Percentiles rank a stretch among this genome's conserved stretches.
Evolutionary conservation across 2,329 filamentous ascomycete species (phyloP).

Genomic region (Aureobasidium sp.): DNA sequence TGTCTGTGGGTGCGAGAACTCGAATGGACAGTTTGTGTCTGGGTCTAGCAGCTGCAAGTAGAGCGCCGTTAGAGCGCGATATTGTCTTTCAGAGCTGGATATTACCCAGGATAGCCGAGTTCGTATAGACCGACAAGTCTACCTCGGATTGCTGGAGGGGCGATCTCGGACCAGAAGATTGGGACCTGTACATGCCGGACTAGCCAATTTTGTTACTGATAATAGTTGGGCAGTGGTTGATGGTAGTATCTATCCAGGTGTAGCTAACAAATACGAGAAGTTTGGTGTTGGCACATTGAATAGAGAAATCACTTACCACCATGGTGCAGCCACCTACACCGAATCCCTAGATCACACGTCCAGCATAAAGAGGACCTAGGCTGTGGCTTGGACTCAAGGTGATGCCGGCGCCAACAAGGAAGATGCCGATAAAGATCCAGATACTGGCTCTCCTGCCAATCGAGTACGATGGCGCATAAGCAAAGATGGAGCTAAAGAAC

Average conservation of each 20-base stretch:
- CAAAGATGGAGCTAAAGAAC: conserved; percentile 67
- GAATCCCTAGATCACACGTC: conserved; percentile 49
- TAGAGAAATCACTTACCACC: conserved; percentile 28
- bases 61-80: too few species aligned
- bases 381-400: conserved; percentile 58
- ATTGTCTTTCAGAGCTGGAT: too few species aligned
- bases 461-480: conserved; percentile 58
- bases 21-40: conserved; percentile 32
- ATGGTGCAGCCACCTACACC: conserved; percentile 50
- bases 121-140: conserved; percentile 52
- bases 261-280: not conserved
- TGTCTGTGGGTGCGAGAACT: conserved; percentile 36
- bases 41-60: conserved; percentile 18
- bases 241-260: not conserved
- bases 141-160: conserved; percentile 51
- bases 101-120: too few species aligned
- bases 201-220: not conserved
- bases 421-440: conserved; percentile 52
- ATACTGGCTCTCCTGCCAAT: conserved; percentile 61
- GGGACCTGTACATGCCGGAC: conserved; percentile 28
- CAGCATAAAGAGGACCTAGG: conserved; percentile 52
- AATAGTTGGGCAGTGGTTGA: not conserved
- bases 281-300: not conserved
- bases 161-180: conserved; percentile 52
- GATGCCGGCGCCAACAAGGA: conserved; percentile 61